Evolutionary conservation across 1,139 yeast genomes (phyloP).

Genomic region (Suhomyces yuchorum): DNA sequence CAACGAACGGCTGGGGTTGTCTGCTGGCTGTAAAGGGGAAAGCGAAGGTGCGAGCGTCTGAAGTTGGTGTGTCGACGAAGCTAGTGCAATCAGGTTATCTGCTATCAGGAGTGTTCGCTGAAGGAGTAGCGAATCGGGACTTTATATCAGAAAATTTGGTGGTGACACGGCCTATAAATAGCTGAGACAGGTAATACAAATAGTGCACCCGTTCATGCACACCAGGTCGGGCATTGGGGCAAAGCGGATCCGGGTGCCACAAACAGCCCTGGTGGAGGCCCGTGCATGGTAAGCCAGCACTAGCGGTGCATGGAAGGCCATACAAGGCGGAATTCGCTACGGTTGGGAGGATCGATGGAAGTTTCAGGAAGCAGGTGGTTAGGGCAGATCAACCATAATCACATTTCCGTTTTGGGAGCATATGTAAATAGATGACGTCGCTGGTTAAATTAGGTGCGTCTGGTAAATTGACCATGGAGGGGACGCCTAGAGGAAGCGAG

Average conservation of each 20-base stretch:
- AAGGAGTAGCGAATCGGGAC: background rate
- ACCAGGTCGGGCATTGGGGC: background rate
- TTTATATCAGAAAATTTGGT: background rate
- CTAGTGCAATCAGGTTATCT: background rate
- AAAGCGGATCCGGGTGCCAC: background rate
- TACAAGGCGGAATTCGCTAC: background rate
- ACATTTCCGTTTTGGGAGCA: background rate
- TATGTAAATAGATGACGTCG: conserved; percentile 2
- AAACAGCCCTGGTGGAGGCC: background rate
- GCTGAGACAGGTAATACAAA: background rate
- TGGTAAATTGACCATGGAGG: background rate
- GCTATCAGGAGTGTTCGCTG: background rate
- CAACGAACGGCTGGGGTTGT: background rate
- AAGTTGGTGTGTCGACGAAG: background rate
- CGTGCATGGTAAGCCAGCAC: background rate
- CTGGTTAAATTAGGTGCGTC: background rate
- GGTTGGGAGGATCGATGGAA: background rate
- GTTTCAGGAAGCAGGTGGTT: background rate
- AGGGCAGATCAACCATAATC: background rate
- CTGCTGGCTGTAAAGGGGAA: background rate
- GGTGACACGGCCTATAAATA: conserved; percentile 2
- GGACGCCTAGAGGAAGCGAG: no score
- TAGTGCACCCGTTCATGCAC: background rate
- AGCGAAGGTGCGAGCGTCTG: background rate
- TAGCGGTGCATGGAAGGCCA: background rate